Conservation (phyloP, 192 early-diverging fungal genomes). For the Coemansia sp. region DNA sequence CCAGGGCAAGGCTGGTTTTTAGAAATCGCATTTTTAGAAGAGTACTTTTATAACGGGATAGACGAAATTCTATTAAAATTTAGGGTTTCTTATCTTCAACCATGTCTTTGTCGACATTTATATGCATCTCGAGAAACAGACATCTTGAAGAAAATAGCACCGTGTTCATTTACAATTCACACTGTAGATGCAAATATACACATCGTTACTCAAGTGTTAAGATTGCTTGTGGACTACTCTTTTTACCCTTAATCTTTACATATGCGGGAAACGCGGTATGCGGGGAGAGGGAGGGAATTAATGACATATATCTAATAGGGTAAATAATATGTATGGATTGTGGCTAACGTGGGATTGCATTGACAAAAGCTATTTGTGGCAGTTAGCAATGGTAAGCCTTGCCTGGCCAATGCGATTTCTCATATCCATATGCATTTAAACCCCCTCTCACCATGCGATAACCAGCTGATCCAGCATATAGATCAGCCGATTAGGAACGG, state of each 20-base stretch:
- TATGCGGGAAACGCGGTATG: not conserved
- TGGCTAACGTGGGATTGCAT: not conserved
- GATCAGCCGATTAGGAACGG: not conserved
- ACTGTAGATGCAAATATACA: not conserved
- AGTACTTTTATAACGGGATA: not conserved
- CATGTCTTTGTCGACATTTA: not conserved
- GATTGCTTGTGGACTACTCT: not conserved
- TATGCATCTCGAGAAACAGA: not conserved
- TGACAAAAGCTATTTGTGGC: not conserved
- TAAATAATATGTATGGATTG: not conserved
- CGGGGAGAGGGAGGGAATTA: not conserved
- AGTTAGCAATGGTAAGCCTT: not conserved
- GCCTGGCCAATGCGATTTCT: not conserved
- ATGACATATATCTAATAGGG: too few species aligned
- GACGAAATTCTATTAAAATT: not conserved
- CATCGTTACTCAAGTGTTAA: not conserved
- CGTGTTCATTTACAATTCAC: not conserved
- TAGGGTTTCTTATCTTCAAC: not conserved
- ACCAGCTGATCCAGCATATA: not conserved
- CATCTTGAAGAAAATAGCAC: too few species aligned
- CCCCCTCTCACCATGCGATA: too few species aligned
- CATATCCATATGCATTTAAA: too few species aligned
- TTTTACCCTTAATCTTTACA: not conserved
- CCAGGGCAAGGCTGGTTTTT: not conserved
- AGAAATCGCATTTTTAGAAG: not conserved